Percentiles rank a stretch among this genome's conserved stretches.
Evolutionary conservation across 257 asterid genomes (phyloP).

Genomic region (Scutellaria baicalensis): DNA sequence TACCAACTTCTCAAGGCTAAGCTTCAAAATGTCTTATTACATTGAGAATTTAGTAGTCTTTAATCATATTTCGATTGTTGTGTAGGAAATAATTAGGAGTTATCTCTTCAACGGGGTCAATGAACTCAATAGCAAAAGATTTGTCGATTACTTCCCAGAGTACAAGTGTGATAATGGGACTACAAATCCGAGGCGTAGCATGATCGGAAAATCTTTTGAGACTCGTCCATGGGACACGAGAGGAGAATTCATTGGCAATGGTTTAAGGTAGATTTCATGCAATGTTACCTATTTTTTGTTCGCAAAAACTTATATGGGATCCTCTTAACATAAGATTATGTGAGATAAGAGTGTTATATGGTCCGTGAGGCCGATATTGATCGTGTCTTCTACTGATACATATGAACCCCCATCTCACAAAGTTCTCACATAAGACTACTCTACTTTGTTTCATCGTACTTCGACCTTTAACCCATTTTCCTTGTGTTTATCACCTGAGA

Average conservation of each 20-base stretch:
- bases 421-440: too few relatives aligned
- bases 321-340: too few relatives aligned
- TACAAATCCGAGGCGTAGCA: constrained; percentile 65
- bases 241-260: constrained; percentile 64
- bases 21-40: neutral
- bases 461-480: too few relatives aligned
- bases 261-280: constrained; percentile 14
- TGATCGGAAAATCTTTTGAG: constrained; percentile 81
- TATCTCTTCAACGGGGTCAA: constrained; percentile 75
- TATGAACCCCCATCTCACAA: too few relatives aligned
- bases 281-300: neutral
- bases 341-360: too few relatives aligned
- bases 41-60: neutral
- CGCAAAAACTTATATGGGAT: too few relatives aligned
- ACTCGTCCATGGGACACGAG: constrained; percentile 75
- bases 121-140: constrained; percentile 59
- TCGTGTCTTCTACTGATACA: too few relatives aligned
- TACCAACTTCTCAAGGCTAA: constrained; percentile 17
- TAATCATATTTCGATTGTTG: neutral
- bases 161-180: constrained; percentile 61
- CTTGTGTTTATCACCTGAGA: too few relatives aligned
- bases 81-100: constrained; percentile 47
- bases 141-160: constrained; percentile 81
- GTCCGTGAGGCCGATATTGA: too few relatives aligned
- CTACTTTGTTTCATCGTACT: too few relatives aligned